Percentiles rank a stretch among this genome's conserved stretches.
Evolutionary conservation across 208 protist species (phyloP).

Genomic region (Novymonas esmeraldas): DNA sequence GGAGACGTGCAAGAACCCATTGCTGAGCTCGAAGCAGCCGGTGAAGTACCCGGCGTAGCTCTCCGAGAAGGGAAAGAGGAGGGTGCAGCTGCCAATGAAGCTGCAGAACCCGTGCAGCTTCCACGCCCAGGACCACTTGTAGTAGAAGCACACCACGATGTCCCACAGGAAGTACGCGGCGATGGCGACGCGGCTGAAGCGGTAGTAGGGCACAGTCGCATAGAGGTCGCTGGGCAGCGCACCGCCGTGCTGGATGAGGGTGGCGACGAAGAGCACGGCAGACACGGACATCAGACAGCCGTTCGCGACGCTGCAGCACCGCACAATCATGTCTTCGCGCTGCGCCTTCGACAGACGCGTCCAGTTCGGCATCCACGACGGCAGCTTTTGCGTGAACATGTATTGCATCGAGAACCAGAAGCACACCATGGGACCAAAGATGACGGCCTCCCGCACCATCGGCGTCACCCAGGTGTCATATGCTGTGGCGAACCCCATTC

Average conservation of each 20-base stretch:
- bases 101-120: conserved; percentile 78
- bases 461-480: conserved; percentile 75
- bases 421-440: conserved; percentile 57
- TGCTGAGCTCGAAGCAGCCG: conserved; percentile 85
- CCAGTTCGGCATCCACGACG: conserved; percentile 41
- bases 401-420: conserved; percentile 69
- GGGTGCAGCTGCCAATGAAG: conserved; percentile 67
- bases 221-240: conserved; percentile 52
- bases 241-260: conserved; percentile 37
- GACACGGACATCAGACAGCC: conserved; percentile 68
- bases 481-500: conserved; percentile 56
- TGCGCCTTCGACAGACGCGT: conserved; percentile 31
- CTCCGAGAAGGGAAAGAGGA: conserved; percentile 81
- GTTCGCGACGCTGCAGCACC: conserved; percentile 67
- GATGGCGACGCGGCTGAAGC: conserved; percentile 72
- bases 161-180: conserved; percentile 85
- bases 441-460: conserved; percentile 48
- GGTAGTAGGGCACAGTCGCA: conserved; percentile 54
- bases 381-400: conserved; percentile 30
- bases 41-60: conserved; percentile 81
- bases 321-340: conserved; percentile 68
- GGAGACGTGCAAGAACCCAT: conserved; percentile 71
- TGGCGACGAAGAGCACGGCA: conserved; percentile 59
- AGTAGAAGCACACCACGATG: conserved; percentile 73
- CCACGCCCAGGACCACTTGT: conserved; percentile 70